A percentile compares a stretch with the other conserved stretches of the same genome.
phyloP scores from a whole-genome alignment of 331 rosid genomes.

The Rosa hybrid region DNA sequence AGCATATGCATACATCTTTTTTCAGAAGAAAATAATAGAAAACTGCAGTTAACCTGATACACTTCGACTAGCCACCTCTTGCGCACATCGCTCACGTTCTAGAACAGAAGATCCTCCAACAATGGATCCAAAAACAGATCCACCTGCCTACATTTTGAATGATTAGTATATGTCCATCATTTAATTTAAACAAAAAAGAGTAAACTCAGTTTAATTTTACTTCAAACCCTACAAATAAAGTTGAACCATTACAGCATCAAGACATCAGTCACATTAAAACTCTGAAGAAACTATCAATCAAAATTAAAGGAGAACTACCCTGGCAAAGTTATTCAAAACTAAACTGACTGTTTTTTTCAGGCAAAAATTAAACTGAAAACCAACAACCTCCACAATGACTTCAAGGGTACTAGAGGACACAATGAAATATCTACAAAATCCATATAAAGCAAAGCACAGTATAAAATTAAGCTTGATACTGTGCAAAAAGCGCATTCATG shows the following conservation, averaged over 20 bases:
- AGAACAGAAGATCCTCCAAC: slow-evolving; percentile 79
- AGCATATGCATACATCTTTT: neutral
- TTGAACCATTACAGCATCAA: neutral
- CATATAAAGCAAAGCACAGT: neutral
- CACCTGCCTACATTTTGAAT: slow-evolving; percentile 59
- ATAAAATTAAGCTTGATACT: neutral
- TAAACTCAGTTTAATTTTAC: neutral
- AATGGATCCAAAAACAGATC: slow-evolving; percentile 79
- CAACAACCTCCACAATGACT: neutral
- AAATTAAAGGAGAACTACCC: neutral
- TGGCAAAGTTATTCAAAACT: neutral
- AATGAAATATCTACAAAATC: neutral
- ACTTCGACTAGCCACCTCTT: slow-evolving; percentile 73
- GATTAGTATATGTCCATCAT: neutral
- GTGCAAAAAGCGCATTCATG: neutral
- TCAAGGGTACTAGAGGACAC: neutral
- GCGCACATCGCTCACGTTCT: slow-evolving; percentile 81
- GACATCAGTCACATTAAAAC: neutral
- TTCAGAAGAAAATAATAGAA: neutral
- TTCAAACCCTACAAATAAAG: neutral
- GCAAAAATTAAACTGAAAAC: neutral
- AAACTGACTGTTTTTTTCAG: neutral
- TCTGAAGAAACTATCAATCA: neutral
- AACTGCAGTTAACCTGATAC: slow-evolving; percentile 63
- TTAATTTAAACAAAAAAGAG: neutral